A percentile compares a stretch with the other conserved stretches of the same genome.
phyloP scores from a whole-genome alignment of 768 basidiomycete species.

The Amanita pseudoporphyria region DNA sequence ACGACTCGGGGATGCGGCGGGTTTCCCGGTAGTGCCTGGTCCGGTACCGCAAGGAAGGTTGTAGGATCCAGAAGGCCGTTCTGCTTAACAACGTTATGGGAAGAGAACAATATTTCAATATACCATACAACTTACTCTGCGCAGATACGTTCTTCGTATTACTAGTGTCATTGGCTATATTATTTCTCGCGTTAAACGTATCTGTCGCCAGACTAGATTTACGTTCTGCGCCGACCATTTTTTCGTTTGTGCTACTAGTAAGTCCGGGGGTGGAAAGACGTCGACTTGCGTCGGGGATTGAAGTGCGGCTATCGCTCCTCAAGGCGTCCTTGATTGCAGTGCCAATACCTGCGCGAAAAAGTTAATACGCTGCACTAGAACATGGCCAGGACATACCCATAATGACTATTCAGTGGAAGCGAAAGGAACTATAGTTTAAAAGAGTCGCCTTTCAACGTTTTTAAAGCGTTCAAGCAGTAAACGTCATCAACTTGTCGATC shows the following conservation, averaged over 20 bases:
- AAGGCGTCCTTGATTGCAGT: neutral
- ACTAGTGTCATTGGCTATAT: neutral
- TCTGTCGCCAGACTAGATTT: too few relatives aligned
- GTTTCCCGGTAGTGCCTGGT: constrained; percentile 13
- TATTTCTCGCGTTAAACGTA: too few relatives aligned
- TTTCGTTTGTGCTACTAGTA: neutral
- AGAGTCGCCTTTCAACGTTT: neutral
- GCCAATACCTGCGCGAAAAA: neutral
- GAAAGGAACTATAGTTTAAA: neutral
- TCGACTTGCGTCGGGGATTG: neutral
- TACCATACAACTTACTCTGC: neutral
- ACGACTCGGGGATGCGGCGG: constrained; percentile 4
- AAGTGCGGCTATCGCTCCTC: neutral
- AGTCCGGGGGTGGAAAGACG: neutral
- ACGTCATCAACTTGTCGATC: neutral
- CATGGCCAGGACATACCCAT: neutral
- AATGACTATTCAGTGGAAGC: neutral
- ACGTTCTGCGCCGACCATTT: neutral
- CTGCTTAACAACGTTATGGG: neutral
- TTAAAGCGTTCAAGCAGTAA: neutral
- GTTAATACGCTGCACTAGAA: neutral
- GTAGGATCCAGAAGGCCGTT: neutral
- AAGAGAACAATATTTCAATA: neutral
- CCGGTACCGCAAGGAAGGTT: constrained; percentile 15
- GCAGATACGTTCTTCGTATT: neutral